phyloP scores from a whole-genome alignment of 805 yeast species.

The Candida sakaeoensis region DNA sequence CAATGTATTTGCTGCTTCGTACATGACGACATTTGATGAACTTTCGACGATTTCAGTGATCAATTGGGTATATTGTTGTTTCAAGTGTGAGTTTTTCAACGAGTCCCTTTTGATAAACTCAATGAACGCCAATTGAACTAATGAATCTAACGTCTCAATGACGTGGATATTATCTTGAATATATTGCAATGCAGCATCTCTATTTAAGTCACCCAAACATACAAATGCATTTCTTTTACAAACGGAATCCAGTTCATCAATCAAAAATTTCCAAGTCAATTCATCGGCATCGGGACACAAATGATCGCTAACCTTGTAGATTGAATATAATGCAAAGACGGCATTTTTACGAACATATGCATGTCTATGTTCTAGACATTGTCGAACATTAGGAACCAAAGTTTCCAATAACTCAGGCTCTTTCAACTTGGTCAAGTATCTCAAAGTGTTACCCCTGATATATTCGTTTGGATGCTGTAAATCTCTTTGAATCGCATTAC shows the following conservation, averaged over 20 bases:
- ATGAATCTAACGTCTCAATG: constrained; percentile 69
- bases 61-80: constrained; percentile 66
- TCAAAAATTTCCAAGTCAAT: constrained; percentile 66
- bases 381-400: constrained; percentile 86
- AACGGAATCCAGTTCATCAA: constrained; percentile 84
- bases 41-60: constrained; percentile 71
- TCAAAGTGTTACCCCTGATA: constrained; percentile 90
- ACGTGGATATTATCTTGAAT: constrained; percentile 64
- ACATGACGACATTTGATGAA: constrained; percentile 68
- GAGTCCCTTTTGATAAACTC: constrained; percentile 90
- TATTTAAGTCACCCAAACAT: constrained; percentile 74
- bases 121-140: constrained; percentile 83
- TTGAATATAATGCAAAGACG: constrained; percentile 81
- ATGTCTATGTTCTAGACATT: constrained; percentile 92
- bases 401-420: constrained; percentile 96
- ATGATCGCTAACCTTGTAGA: constrained; percentile 78
- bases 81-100: constrained; percentile 55
- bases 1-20: constrained; percentile 87
- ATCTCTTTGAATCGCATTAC: constrained; percentile 96
- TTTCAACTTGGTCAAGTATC: constrained; percentile 84
- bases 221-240: constrained; percentile 95
- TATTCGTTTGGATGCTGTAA: constrained; percentile 97
- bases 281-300: constrained; percentile 95
- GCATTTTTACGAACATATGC: constrained; percentile 98
- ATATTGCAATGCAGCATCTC: constrained; percentile 80